Conservation (phyloP, 179 eudicot species). For the Heliamphora pulchella region DNA sequence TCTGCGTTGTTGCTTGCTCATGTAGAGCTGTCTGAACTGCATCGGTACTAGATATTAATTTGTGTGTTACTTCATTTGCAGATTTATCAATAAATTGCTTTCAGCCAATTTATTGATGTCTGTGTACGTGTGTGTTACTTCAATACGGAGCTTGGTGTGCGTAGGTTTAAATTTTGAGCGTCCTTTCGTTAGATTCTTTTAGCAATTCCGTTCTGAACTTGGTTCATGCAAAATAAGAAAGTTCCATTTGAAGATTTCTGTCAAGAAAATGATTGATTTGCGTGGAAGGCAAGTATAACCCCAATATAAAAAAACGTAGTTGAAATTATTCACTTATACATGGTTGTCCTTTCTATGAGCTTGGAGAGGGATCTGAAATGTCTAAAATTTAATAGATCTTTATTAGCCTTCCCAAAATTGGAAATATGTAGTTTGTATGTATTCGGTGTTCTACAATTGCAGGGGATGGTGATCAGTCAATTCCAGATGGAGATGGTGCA, state of each 20-base stretch:
- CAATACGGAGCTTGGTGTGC: neutral
- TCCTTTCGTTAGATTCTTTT: neutral
- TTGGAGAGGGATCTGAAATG: neutral
- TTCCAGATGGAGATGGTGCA: constrained; percentile 54
- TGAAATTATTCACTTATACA: neutral
- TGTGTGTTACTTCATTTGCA: no score
- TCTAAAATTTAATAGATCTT: neutral
- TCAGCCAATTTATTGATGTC: no score
- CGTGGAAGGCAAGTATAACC: neutral
- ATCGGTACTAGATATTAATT: neutral
- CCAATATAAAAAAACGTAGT: neutral
- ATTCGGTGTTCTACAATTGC: constrained; percentile 11
- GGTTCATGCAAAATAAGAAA: neutral
- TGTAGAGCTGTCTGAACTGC: neutral
- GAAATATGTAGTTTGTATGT: neutral
- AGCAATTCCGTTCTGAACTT: neutral
- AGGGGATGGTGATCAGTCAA: constrained; percentile 55
- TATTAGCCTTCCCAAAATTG: neutral
- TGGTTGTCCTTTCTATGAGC: neutral
- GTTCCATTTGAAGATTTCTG: neutral
- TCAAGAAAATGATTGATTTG: neutral
- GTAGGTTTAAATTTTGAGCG: neutral
- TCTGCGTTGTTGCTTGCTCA: neutral
- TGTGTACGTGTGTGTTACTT: no score
- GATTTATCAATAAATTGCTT: no score